These are phyloP conservation scores for Suillus weaverae DNA, from an alignment of 768 basidiomycete genomes.

Conservation along the genomic window DNA sequence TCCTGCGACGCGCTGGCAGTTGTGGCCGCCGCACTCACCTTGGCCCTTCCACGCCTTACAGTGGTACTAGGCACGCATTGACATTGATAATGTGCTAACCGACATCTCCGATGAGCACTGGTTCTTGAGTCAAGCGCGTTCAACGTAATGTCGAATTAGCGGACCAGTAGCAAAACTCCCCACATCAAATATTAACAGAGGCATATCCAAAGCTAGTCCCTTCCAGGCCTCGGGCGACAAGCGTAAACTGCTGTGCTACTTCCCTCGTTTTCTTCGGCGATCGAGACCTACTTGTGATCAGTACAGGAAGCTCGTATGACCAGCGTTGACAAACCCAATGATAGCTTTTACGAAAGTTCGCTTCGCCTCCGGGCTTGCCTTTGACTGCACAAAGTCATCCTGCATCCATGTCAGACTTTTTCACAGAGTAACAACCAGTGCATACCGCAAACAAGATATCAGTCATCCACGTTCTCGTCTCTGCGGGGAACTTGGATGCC, in stretches of 20 bases:
- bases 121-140: not conserved
- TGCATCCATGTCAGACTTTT: slow-evolving; percentile 26
- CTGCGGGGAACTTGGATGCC: slow-evolving; percentile 52
- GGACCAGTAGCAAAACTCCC: not conserved
- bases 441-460: slow-evolving; percentile 68
- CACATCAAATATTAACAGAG: slow-evolving; percentile 51
- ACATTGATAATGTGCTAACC: slow-evolving; percentile 4
- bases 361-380: slow-evolving; percentile 74
- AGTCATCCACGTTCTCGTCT: slow-evolving; percentile 68
- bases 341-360: slow-evolving; percentile 75
- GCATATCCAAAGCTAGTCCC: slow-evolving; percentile 87
- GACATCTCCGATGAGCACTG: slow-evolving; percentile 6
- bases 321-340: slow-evolving; percentile 48
- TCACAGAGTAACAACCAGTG: slow-evolving; percentile 9
- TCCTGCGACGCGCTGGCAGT: not conserved
- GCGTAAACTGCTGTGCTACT: slow-evolving; percentile 83
- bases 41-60: not conserved
- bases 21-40: slow-evolving; percentile 10
- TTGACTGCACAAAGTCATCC: slow-evolving; percentile 73
- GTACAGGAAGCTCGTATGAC: not conserved
- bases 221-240: slow-evolving; percentile 81
- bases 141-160: not conserved
- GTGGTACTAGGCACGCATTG: not conserved
- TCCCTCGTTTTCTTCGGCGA: slow-evolving; percentile 75
- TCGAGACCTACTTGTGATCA: slow-evolving; percentile 51